Evolutionary conservation across 805 yeast species (phyloP).

Genomic region (Schwanniomyces vanrijiae): DNA sequence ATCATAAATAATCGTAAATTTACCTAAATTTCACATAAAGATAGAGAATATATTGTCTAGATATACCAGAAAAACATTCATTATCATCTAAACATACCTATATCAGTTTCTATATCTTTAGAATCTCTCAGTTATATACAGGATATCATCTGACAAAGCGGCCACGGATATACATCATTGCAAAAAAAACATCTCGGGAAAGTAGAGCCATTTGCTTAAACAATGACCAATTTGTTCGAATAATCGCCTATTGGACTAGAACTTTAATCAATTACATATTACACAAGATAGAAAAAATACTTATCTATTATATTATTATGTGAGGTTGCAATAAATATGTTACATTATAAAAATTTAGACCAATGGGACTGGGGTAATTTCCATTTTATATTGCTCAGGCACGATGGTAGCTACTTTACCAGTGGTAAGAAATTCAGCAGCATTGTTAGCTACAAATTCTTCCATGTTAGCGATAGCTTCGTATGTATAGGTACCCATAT

Average conservation of each 20-base stretch:
- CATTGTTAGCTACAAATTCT: slow-evolving; percentile 69
- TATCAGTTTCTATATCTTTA: neutral
- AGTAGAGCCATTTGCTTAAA: neutral
- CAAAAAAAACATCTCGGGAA: neutral
- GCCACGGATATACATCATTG: neutral
- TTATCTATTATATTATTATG: neutral
- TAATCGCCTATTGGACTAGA: neutral
- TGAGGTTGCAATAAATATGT: neutral
- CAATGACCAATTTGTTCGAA: neutral
- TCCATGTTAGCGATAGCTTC: slow-evolving; percentile 85
- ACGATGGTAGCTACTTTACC: slow-evolving; percentile 76
- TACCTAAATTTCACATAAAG: neutral
- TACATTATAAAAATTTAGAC: slow-evolving; percentile 2
- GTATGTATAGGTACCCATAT: slow-evolving; percentile 79
- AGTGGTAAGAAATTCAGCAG: slow-evolving; percentile 51
- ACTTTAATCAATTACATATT: neutral
- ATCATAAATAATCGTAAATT: neutral
- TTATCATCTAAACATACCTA: neutral
- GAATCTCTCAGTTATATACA: neutral
- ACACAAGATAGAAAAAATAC: neutral
- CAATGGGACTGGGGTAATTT: slow-evolving; percentile 19
- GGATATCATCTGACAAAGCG: neutral
- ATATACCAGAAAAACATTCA: neutral
- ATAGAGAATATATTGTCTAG: no score
- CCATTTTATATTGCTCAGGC: slow-evolving; percentile 63